phyloP scores from a whole-genome alignment of 2,329 filamentous ascomycete genomes.

The Cladophialophora yegresii region DNA sequence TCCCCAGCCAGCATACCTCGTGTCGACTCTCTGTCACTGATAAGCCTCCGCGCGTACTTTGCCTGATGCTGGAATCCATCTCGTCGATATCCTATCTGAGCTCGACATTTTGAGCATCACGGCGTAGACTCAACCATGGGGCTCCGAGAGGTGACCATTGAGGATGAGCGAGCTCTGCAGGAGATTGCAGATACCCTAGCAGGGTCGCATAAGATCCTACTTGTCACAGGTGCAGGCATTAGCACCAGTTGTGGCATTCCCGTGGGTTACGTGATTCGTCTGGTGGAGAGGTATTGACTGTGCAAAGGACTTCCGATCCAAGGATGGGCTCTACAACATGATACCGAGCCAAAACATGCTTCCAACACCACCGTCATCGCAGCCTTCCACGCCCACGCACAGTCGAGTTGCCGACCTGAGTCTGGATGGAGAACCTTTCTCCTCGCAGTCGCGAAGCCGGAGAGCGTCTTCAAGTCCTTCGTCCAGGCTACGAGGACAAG shows the following conservation, averaged over 20 bases:
- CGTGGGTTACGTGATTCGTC: conserved; percentile 50
- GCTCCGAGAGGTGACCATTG: conserved; percentile 40
- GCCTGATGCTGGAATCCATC: background rate
- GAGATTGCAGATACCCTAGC: conserved; percentile 65
- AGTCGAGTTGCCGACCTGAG: conserved; percentile 43
- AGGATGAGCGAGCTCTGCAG: conserved; percentile 59
- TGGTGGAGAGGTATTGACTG: conserved; percentile 7
- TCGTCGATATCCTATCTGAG: background rate
- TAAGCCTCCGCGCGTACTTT: conserved; percentile 1
- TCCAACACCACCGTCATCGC: conserved; percentile 33
- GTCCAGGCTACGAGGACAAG: conserved; percentile 64
- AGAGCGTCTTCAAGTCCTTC: conserved; percentile 39
- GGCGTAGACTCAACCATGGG: conserved; percentile 33
- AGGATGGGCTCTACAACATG: conserved; percentile 71
- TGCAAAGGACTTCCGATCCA: conserved; percentile 37
- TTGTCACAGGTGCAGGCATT: conserved; percentile 72
- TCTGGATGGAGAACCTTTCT: conserved; percentile 50
- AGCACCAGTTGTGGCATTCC: conserved; percentile 76
- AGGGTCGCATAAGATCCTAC: conserved; percentile 68
- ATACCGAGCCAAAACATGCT: conserved; percentile 61
- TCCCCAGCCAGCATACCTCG: conserved; percentile 4
- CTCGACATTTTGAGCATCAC: background rate
- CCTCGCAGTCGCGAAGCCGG: conserved; percentile 46
- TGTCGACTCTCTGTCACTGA: background rate
- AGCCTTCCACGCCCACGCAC: conserved; percentile 33